Evolutionary conservation across 768 basidiomycete species (phyloP).

Genomic region (Mycena venus): DNA sequence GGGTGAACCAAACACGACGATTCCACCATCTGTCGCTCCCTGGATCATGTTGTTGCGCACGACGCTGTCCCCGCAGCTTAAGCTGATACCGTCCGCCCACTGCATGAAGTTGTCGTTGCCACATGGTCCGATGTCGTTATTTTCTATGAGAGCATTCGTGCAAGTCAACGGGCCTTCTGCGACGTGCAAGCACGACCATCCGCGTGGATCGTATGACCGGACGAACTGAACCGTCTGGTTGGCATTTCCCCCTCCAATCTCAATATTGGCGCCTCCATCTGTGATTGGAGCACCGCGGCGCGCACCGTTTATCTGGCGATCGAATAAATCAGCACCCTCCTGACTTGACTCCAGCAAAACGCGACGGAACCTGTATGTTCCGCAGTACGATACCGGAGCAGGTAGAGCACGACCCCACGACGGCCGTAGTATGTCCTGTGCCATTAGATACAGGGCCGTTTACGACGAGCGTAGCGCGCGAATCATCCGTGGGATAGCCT

Average conservation of each 20-base stretch:
- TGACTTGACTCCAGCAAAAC: background rate
- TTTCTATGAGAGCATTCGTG: slow-evolving; percentile 73
- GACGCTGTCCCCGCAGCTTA: slow-evolving; percentile 73
- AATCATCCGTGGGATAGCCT: slow-evolving; percentile 78
- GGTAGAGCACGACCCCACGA: slow-evolving; percentile 72
- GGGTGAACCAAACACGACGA: slow-evolving; percentile 83
- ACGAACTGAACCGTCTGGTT: slow-evolving; percentile 85
- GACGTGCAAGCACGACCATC: slow-evolving; percentile 89
- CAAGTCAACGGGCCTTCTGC: slow-evolving; percentile 78
- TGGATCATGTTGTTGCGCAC: slow-evolving; percentile 79
- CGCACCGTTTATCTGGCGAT: slow-evolving; percentile 77
- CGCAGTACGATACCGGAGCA: slow-evolving; percentile 75
- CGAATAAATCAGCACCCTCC: background rate
- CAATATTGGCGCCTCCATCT: slow-evolving; percentile 82
- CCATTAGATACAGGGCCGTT: slow-evolving; percentile 73
- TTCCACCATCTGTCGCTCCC: slow-evolving; percentile 84
- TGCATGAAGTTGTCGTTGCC: slow-evolving; percentile 73
- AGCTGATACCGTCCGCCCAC: slow-evolving; percentile 89
- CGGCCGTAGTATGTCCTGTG: slow-evolving; percentile 78
- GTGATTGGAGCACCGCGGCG: slow-evolving; percentile 67
- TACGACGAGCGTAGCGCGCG: slow-evolving; percentile 79
- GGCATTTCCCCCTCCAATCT: slow-evolving; percentile 84
- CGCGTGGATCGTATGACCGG: slow-evolving; percentile 79
- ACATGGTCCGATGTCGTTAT: slow-evolving; percentile 89
- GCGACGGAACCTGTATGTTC: slow-evolving; percentile 72